phyloP scores from a whole-genome alignment of 2,329 filamentous ascomycete species.

The Helotiales sp. region DNA sequence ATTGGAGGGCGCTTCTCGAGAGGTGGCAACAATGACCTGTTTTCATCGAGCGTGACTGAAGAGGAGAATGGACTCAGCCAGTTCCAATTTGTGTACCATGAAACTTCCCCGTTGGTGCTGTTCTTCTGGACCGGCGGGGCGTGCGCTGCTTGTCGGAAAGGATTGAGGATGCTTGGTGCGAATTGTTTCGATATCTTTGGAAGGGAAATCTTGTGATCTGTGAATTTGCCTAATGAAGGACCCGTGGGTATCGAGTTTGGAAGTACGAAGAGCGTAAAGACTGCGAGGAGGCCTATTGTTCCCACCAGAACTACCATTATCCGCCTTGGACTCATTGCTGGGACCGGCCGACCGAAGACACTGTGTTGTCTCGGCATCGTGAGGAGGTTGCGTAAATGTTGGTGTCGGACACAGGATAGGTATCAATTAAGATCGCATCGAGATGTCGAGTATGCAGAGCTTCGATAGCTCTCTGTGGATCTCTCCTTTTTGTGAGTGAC shows the following conservation, averaged over 20 bases:
- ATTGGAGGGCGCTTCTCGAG: slow-evolving; percentile 69
- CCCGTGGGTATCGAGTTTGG: slow-evolving; percentile 49
- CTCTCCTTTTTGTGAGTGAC: background rate
- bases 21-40: slow-evolving; percentile 79
- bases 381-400: background rate
- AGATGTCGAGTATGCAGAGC: background rate
- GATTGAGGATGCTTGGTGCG: slow-evolving; percentile 52
- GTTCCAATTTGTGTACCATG: slow-evolving; percentile 87
- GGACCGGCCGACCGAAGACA: slow-evolving; percentile 49
- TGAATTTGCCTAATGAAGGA: slow-evolving; percentile 49
- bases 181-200: slow-evolving; percentile 46
- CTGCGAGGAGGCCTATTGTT: slow-evolving; percentile 51
- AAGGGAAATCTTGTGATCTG: slow-evolving; percentile 51
- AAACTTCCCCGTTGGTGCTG: slow-evolving; percentile 74
- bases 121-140: slow-evolving; percentile 73
- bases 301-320: slow-evolving; percentile 51
- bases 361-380: slow-evolving; percentile 49
- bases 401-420: slow-evolving; percentile 2
- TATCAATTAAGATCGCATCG: slow-evolving; percentile 20
- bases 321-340: slow-evolving; percentile 52
- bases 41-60: slow-evolving; percentile 76
- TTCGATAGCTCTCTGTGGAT: background rate
- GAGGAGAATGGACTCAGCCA: slow-evolving; percentile 92
- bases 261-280: slow-evolving; percentile 53
- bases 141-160: slow-evolving; percentile 70